Evolutionary conservation across 371 early-diverging fungal genomes (phyloP), one percentile per base, ranked within the genome.

Genomic region (Apophysomyces elegans): DNA sequence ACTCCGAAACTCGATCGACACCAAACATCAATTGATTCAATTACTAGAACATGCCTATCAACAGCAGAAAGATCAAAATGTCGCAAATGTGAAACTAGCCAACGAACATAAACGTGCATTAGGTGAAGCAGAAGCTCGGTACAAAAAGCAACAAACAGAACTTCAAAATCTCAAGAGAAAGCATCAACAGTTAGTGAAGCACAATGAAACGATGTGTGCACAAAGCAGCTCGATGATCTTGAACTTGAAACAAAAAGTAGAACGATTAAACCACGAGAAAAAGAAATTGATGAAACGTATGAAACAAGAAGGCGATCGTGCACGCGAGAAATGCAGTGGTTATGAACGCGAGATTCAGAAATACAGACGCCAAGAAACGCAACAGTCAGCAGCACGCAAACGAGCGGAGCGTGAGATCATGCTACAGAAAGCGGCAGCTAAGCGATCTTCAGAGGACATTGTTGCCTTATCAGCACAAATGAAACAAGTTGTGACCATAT

Each of bases 231-330:
- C 72, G 2, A 71, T 73, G 26, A 71, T 88, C 11, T 71, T 77
- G n/a, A 78, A 74, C 2, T 66, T 88, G 47, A 77, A 83, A 16
- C 61, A 68, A 2, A 81, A 77, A 9, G 69, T 88, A 4, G 87
- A 88, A 60, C 81, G 81, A 12, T 71, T 84, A 21, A 83, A 77
- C 58, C 85, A 83, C 13, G 95, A 94, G 72, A 93, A 93, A 70
- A 77, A 88, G 59, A 84, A 88, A 13, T 77, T 91, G 74, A 71
- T 90, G 65, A 91, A 89, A 62, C 87, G 60, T 44, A 41, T 41
- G 37, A 58, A 58, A 38, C 59, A 86, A 65, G 92, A 92, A 59
- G 77, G 59, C 13, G 43, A 58, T 58, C 43, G 59, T n/a, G 39
- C 39, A 14, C 59, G 59, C 59, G 59, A 58, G 36, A 75, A 85